Conservation (phyloP, 176 grass and related monocot species). For the Cocos nucifera region DNA sequence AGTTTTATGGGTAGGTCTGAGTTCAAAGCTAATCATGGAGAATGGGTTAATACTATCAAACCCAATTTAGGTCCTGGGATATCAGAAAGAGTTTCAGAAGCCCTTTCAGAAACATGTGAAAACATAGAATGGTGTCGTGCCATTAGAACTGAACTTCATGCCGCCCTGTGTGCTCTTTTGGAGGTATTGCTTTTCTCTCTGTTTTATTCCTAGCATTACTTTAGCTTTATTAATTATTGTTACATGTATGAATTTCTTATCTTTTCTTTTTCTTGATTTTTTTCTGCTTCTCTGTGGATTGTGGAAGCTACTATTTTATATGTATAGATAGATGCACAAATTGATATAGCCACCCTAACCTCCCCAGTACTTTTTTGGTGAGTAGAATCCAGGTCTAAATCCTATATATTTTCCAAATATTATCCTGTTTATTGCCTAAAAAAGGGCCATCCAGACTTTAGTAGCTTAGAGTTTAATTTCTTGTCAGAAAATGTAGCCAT, state of each 20-base stretch:
- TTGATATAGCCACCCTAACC: too few relatives aligned
- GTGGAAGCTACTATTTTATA: too few relatives aligned
- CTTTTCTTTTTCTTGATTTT: too few relatives aligned
- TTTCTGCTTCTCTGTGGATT: too few relatives aligned
- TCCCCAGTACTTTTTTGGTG: too few relatives aligned
- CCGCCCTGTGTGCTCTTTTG: slow-evolving; percentile 39
- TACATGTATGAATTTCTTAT: neutral
- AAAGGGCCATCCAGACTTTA: too few relatives aligned
- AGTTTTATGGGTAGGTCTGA: slow-evolving; percentile 40
- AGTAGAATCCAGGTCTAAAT: too few relatives aligned
- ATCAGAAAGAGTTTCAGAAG: slow-evolving; percentile 50
- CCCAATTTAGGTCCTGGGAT: slow-evolving; percentile 71
- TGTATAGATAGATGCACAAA: too few relatives aligned
- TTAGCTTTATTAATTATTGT: neutral
- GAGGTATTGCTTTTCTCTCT: slow-evolving; percentile 26
- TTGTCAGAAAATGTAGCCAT: too few relatives aligned
- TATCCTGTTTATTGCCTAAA: too few relatives aligned
- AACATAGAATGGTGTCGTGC: slow-evolving; percentile 33
- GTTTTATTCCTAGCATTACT: neutral
- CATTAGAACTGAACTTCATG: slow-evolving; percentile 46
- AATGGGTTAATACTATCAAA: slow-evolving; percentile 55
- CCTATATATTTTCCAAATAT: too few relatives aligned
- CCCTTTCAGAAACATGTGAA: slow-evolving; percentile 34
- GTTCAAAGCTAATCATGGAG: slow-evolving; percentile 77
- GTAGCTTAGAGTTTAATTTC: too few relatives aligned